These are phyloP conservation scores for Suhomyces chickasaworum DNA, from an alignment of 1,139 yeast genomes.

Conservation along the genomic window DNA sequence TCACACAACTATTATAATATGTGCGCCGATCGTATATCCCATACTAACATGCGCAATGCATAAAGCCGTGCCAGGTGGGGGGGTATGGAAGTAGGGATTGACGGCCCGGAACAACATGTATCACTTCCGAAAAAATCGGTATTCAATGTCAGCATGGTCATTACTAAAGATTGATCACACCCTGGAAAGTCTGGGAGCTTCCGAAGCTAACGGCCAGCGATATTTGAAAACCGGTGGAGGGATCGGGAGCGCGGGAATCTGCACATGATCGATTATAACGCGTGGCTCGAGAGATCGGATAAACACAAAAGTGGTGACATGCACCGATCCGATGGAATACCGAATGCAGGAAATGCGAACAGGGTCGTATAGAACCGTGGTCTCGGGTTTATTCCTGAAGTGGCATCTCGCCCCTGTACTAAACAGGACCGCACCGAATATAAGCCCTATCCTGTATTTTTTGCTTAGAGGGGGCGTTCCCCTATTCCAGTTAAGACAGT, in stretches of 20 bases:
- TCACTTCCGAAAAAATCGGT: neutral
- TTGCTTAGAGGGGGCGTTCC: constrained; percentile 13
- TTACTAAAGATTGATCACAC: neutral
- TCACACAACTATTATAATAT: neutral
- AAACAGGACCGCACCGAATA: constrained; percentile 3
- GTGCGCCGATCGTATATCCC: constrained; percentile 2
- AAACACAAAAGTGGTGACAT: constrained; percentile 1
- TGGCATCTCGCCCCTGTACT: neutral
- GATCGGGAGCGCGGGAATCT: constrained; percentile 8
- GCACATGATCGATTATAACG: constrained; percentile 6
- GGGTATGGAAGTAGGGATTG: neutral
- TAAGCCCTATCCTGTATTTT: constrained; percentile 7
- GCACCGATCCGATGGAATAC: constrained; percentile 2
- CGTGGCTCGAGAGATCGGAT: constrained; percentile 6
- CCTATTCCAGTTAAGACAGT: constrained; percentile 23
- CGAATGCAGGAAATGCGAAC: neutral
- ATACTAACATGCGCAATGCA: constrained; percentile 1
- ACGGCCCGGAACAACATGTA: neutral
- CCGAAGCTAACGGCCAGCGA: neutral
- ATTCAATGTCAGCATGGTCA: neutral
- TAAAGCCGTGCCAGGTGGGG: constrained; percentile 1
- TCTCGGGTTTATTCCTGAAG: constrained; percentile 4
- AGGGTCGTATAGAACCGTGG: neutral
- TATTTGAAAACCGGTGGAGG: neutral
- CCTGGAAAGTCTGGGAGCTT: neutral